Evolutionary conservation across 805 yeast genomes (phyloP).

Genomic region (Kazachstania africana): DNA sequence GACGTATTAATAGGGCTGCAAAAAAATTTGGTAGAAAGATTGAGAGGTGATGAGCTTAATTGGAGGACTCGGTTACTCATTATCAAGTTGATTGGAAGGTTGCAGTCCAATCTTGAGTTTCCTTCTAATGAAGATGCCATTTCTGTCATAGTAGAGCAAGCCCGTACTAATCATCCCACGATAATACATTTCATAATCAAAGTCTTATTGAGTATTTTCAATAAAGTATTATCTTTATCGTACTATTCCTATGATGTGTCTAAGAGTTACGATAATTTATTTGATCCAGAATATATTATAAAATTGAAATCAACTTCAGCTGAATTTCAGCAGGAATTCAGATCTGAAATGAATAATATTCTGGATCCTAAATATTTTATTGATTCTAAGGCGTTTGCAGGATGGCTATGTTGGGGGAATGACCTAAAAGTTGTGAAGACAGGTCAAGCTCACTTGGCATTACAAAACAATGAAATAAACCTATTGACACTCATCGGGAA

Average conservation of each 20-base stretch:
- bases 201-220: slow-evolving; percentile 44
- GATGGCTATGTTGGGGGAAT: slow-evolving; percentile 72
- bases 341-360: slow-evolving; percentile 39
- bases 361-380: slow-evolving; percentile 40
- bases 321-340: slow-evolving; percentile 33
- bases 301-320: slow-evolving; percentile 33
- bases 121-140: slow-evolving; percentile 32
- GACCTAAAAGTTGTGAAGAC: slow-evolving; percentile 31
- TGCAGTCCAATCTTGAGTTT: slow-evolving; percentile 45
- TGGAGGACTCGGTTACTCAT: slow-evolving; percentile 48
- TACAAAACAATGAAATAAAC: slow-evolving; percentile 32
- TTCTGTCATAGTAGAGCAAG: slow-evolving; percentile 33
- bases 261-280: slow-evolving; percentile 32
- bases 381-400: slow-evolving; percentile 44
- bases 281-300: slow-evolving; percentile 31
- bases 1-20: slow-evolving; percentile 34
- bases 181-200: slow-evolving; percentile 48
- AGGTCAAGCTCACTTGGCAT: slow-evolving; percentile 22
- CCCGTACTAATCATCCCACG: slow-evolving; percentile 57
- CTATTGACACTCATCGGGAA: slow-evolving; percentile 35
- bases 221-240: slow-evolving; percentile 35
- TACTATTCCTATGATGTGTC: slow-evolving; percentile 36
- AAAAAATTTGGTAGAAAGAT: slow-evolving; percentile 19
- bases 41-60: slow-evolving; percentile 18
- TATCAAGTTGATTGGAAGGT: slow-evolving; percentile 36